These are phyloP conservation scores for Nakazawaea holstii DNA, from an alignment of 805 yeast genomes.

Conservation along the genomic window DNA sequence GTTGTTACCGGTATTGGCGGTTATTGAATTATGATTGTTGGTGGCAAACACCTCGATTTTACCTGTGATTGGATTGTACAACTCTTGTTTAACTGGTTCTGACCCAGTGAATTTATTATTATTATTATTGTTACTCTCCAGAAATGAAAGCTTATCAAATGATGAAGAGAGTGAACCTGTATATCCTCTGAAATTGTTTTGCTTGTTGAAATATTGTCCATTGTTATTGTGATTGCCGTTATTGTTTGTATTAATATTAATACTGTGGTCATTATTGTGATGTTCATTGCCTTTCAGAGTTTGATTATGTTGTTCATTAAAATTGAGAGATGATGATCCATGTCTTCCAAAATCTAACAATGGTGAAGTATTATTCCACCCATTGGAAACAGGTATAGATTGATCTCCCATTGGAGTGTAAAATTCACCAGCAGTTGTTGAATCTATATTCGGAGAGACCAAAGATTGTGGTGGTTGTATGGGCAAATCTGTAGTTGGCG, in stretches of 20 bases:
- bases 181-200: neutral
- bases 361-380: constrained; percentile 2
- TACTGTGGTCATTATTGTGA: neutral
- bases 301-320: neutral
- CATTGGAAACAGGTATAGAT: neutral
- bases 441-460: neutral
- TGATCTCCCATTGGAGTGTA: neutral
- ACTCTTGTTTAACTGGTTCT: constrained; percentile 11
- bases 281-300: neutral
- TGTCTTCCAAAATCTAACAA: constrained; percentile 2
- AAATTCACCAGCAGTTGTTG: neutral
- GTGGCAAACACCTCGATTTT: constrained; percentile 8
- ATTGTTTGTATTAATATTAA: neutral
- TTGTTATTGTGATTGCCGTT: neutral
- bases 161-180: neutral
- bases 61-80: constrained; percentile 12
- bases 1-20: neutral
- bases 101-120: constrained; percentile 3
- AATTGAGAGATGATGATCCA: constrained; percentile 3
- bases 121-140: neutral
- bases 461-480: neutral
- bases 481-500: neutral
- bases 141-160: constrained; percentile 5
- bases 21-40: neutral
- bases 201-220: neutral